Evolutionary conservation across 1,284 basidiomycete species (phyloP).

Genomic region (Cystobasidiaceae sp.): DNA sequence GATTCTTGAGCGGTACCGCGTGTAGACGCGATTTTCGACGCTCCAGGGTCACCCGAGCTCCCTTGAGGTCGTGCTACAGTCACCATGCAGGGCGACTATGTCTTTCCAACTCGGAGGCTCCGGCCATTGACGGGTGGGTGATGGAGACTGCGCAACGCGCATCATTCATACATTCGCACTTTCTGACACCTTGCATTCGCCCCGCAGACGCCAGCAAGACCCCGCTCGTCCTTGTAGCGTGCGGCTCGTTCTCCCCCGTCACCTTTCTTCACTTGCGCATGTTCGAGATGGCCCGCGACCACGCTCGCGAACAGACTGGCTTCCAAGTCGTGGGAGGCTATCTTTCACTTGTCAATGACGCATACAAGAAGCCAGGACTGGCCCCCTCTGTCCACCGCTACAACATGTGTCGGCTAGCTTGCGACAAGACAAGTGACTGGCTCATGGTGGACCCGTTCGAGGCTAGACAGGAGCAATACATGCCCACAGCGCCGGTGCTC

Average conservation of each 20-base stretch:
- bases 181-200: neutral
- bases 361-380: slow-evolving; percentile 43
- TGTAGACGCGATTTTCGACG: neutral
- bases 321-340: slow-evolving; percentile 43
- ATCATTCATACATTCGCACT: neutral
- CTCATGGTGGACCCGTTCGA: slow-evolving; percentile 45
- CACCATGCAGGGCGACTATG: slow-evolving; percentile 31
- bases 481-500: slow-evolving; percentile 44
- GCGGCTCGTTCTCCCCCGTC: slow-evolving; percentile 43
- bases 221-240: slow-evolving; percentile 44
- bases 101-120: slow-evolving; percentile 29
- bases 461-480: slow-evolving; percentile 40
- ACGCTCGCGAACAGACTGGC: slow-evolving; percentile 38
- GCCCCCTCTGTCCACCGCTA: slow-evolving; percentile 41
- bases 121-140: slow-evolving; percentile 5
- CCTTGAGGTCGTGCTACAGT: neutral
- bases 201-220: slow-evolving; percentile 36
- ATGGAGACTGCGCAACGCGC: neutral
- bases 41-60: neutral
- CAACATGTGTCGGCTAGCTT: slow-evolving; percentile 43
- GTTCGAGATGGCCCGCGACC: slow-evolving; percentile 44
- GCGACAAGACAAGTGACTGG: slow-evolving; percentile 42
- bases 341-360: slow-evolving; percentile 44
- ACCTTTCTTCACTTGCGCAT: slow-evolving; percentile 45
- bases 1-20: neutral